A percentile compares a stretch with the other conserved stretches of the same genome.
Conservation (phyloP, 371 early-diverging fungal genomes). For the Zancudomyces culisetae region DNA sequence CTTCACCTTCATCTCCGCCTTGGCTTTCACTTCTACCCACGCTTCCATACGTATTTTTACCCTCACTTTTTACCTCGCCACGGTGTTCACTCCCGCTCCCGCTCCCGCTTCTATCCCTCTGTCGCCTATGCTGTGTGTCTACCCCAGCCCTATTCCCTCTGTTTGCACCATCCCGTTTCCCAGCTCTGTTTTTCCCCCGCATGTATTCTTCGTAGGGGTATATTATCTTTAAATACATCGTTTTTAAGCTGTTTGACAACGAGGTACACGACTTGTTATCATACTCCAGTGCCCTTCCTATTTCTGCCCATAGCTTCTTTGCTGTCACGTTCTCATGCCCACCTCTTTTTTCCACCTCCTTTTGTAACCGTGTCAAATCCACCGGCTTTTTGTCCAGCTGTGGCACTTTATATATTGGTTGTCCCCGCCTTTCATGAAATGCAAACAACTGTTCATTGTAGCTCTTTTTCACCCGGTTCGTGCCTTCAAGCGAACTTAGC, state of each 20-base stretch:
- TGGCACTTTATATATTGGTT: constrained; percentile 52
- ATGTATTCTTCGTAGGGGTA: constrained; percentile 72
- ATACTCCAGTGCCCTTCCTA: constrained; percentile 58
- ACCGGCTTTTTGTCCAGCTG: constrained; percentile 66
- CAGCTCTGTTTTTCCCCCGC: constrained; percentile 5
- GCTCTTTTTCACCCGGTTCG: constrained; percentile 65
- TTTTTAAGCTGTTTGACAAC: constrained; percentile 66
- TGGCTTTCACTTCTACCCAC: background rate
- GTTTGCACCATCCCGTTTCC: background rate
- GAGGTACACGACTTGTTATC: constrained; percentile 57
- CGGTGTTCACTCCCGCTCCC: too few species aligned
- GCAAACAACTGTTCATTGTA: constrained; percentile 76
- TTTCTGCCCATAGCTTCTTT: constrained; percentile 76
- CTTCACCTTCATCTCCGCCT: background rate
- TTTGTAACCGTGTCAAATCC: constrained; percentile 63
- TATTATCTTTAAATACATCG: constrained; percentile 53
- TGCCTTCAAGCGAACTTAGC: constrained; percentile 80
- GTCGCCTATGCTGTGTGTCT: too few species aligned
- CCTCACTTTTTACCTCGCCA: background rate
- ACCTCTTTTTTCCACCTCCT: constrained; percentile 60
- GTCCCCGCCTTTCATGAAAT: constrained; percentile 65
- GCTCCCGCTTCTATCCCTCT: too few species aligned
- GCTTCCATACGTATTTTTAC: background rate
- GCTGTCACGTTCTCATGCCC: constrained; percentile 59
- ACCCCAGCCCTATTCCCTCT: too few species aligned